A percentile compares a stretch with the other conserved stretches of the same genome.
Conservation (phyloP, 2,329 filamentous ascomycete genomes). For the Exophiala sideris region DNA sequence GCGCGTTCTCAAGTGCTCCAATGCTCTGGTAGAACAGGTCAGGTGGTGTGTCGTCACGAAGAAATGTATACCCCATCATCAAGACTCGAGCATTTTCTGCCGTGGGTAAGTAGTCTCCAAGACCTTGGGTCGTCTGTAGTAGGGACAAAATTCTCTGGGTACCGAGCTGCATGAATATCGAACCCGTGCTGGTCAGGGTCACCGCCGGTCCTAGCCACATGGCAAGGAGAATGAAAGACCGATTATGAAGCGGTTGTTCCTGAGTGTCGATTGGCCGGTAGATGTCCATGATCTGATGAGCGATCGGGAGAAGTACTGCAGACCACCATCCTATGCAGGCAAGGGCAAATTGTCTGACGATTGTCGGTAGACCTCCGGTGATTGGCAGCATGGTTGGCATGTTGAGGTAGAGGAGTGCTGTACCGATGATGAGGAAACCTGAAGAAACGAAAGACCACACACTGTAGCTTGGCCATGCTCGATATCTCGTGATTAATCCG, state of each 20-base stretch:
- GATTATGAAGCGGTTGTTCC: slow-evolving; percentile 19
- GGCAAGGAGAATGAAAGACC: slow-evolving; percentile 17
- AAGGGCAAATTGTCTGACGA: slow-evolving; percentile 15
- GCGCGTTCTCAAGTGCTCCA: slow-evolving; percentile 6
- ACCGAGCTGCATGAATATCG: slow-evolving; percentile 21
- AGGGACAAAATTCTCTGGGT: slow-evolving; percentile 2
- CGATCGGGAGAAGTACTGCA: slow-evolving; percentile 14
- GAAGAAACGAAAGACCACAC: slow-evolving; percentile 16
- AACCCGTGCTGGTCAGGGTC: slow-evolving; percentile 11
- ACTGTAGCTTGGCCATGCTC: slow-evolving; percentile 12
- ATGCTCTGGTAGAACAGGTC: slow-evolving; percentile 9
- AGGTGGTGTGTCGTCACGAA: slow-evolving; percentile 1
- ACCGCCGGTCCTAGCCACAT: slow-evolving; percentile 16
- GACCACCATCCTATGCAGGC: slow-evolving; percentile 22
- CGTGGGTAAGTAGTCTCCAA: neutral
- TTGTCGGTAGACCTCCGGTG: slow-evolving; percentile 4
- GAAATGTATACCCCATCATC: slow-evolving; percentile 18
- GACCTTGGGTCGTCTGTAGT: neutral
- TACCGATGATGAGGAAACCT: slow-evolving; percentile 15
- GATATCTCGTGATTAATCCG: slow-evolving; percentile 12
- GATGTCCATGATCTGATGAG: slow-evolving; percentile 19
- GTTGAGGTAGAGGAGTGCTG: slow-evolving; percentile 12
- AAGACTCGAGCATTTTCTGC: slow-evolving; percentile 15
- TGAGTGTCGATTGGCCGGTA: slow-evolving; percentile 7
- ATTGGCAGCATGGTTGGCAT: slow-evolving; percentile 3